Evolutionary conservation across 192 early-diverging fungal species (phyloP).

Genomic region (Dispira simplex): DNA sequence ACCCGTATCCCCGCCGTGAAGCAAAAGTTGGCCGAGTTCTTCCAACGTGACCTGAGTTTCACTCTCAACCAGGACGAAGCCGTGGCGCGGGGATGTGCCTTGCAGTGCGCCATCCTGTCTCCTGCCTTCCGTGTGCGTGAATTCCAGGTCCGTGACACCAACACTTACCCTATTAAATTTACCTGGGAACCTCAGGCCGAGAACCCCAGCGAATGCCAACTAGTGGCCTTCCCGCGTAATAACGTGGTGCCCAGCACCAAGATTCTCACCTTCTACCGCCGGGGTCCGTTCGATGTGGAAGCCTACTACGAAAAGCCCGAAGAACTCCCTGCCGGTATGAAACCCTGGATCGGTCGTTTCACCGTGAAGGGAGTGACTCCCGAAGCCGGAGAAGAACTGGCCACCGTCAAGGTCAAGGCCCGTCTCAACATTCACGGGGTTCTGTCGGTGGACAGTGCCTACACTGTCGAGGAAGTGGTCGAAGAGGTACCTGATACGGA

Average conservation of each 20-base stretch:
- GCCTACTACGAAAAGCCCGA: slow-evolving; percentile 60
- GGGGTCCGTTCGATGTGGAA: slow-evolving; percentile 66
- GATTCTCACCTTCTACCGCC: slow-evolving; percentile 83
- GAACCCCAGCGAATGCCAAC: slow-evolving; percentile 56
- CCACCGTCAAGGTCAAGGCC: slow-evolving; percentile 86
- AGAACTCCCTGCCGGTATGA: slow-evolving; percentile 57
- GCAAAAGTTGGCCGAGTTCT: slow-evolving; percentile 73
- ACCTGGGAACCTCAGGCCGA: slow-evolving; percentile 49
- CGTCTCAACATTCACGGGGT: slow-evolving; percentile 74
- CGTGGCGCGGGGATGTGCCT: slow-evolving; percentile 85
- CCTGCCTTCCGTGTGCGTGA: slow-evolving; percentile 98
- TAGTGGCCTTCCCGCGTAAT: slow-evolving; percentile 77
- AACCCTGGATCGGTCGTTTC: slow-evolving; percentile 71
- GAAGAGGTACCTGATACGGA: slow-evolving; percentile 10
- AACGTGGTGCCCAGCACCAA: slow-evolving; percentile 82
- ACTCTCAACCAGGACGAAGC: slow-evolving; percentile 98
- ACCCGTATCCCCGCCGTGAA: slow-evolving; percentile 93
- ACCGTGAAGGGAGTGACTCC: slow-evolving; percentile 68
- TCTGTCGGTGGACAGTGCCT: slow-evolving; percentile 63
- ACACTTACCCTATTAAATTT: slow-evolving; percentile 77
- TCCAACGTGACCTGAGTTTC: slow-evolving; percentile 73
- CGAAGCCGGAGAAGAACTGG: slow-evolving; percentile 40
- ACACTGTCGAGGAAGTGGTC: slow-evolving; percentile 76
- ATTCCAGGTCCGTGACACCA: slow-evolving; percentile 82
- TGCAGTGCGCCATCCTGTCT: slow-evolving; percentile 94